Evolutionary conservation across 2,329 filamentous ascomycete genomes (phyloP), one percentile per base, ranked within the genome.

Genomic region (Phialophora chinensis): DNA sequence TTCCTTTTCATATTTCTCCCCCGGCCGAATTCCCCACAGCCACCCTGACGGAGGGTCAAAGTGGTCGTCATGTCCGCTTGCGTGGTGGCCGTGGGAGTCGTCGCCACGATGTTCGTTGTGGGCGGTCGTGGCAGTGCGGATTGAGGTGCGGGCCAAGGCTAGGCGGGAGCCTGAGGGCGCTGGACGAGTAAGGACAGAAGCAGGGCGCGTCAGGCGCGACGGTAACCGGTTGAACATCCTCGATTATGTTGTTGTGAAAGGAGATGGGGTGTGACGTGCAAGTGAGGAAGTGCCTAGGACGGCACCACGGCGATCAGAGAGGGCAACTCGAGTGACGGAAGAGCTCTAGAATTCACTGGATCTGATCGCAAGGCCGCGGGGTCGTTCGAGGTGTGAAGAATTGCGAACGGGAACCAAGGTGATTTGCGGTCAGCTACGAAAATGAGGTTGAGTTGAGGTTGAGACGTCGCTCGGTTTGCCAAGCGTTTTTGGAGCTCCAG

Each of bases 1-100:
- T 83, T 99, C 95, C 79, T 92, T 91, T 86, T 96, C 88, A 77
- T 92, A 89, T 85, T 97, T 96, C 87, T 97, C 92, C 70, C 93
- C 93, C 42, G 95, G 95, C 84, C 93, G 93, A 74, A 97, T 87
- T 72, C 93, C 93, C 80, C 91, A 97, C 75, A 99, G 88, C 92
- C 93, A 97, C 75, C 95, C 95, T 64, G 84, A 86, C 2, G 95
- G 94, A 56, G 93, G 89, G 73, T 99, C 95, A 81, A 93, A 99
- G 78, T 93, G 90, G 73, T 60, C 60, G 20, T 72, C 71, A 31
- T 73, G 71, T 20, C 65, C 69, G 50, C 62, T 38, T 20, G 52
- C 62, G 35, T 68, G 58, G 38, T 65, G 59, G 50, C 62, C 53
- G 44, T 68, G 58, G 4, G 63, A 31, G 49, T 61, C 52, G 35